A percentile compares a stretch with the other conserved stretches of the same genome.
phyloP scores from a whole-genome alignment of 164 flowering plant genomes.

The Akebia trifoliata region DNA sequence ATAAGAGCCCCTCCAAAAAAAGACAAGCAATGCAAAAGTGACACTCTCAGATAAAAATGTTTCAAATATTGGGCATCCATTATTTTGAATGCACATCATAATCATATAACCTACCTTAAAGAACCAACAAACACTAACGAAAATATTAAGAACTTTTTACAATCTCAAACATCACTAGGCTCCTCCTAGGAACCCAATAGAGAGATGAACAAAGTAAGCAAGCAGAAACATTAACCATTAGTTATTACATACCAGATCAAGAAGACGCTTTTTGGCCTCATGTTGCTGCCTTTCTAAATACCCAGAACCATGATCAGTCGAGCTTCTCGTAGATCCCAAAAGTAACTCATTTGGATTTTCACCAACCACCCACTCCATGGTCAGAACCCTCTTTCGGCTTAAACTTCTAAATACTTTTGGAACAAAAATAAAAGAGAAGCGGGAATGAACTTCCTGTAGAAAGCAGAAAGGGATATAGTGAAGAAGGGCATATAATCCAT shows the following conservation, averaged over 20 bases:
- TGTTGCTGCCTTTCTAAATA: slow-evolving; percentile 41
- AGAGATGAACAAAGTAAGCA: background rate
- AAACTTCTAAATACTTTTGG: slow-evolving; percentile 70
- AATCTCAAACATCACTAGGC: too few species aligned
- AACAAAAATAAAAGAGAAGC: slow-evolving; percentile 58
- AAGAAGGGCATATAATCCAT: background rate
- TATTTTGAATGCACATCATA: too few species aligned
- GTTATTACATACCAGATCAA: slow-evolving; percentile 63
- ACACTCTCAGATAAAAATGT: too few species aligned
- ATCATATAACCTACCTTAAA: too few species aligned
- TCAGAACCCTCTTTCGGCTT: slow-evolving; percentile 68
- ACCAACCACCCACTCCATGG: slow-evolving; percentile 98
- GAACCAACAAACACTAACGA: too few species aligned
- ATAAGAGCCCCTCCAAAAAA: too few species aligned
- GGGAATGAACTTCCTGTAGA: slow-evolving; percentile 84
- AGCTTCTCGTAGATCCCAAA: slow-evolving; percentile 29
- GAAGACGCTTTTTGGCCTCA: slow-evolving; percentile 67
- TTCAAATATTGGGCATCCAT: too few species aligned
- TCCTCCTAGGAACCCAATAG: too few species aligned
- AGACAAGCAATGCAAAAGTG: too few species aligned
- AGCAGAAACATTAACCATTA: background rate
- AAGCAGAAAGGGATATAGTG: slow-evolving; percentile 3
- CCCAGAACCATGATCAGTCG: slow-evolving; percentile 20
- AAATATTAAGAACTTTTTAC: too few species aligned
- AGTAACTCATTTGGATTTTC: slow-evolving; percentile 80